Conservation (phyloP, 805 yeast genomes). For the Saccharomycopsis selenospora region DNA sequence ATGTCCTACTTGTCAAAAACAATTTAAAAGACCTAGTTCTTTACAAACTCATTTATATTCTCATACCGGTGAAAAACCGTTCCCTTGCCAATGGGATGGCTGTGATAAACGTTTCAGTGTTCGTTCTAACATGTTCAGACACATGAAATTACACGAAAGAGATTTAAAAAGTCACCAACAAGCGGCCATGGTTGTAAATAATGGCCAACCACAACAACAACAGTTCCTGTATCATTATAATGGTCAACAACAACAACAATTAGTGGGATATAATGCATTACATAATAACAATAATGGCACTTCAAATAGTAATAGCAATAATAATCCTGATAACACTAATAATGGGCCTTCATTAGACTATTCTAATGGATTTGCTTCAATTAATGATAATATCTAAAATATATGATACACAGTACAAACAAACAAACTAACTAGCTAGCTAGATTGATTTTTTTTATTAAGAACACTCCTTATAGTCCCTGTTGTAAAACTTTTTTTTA, state of each 20-base stretch:
- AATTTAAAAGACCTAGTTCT: constrained; percentile 77
- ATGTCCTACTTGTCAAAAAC: constrained; percentile 56
- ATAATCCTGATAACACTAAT: background rate
- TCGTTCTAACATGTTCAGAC: constrained; percentile 75
- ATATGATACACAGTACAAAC: no score
- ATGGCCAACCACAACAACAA: background rate
- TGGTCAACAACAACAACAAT: no score
- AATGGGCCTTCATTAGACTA: background rate
- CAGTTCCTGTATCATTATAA: no score
- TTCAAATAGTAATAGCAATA: background rate
- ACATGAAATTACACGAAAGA: constrained; percentile 54
- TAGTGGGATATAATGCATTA: no score
- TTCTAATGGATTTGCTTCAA: constrained; percentile 1
- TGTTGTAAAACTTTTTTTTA: no score
- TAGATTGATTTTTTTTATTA: no score
- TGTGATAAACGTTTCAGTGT: constrained; percentile 71
- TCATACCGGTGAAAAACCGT: constrained; percentile 79
- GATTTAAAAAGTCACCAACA: constrained; percentile 21
- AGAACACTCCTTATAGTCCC: no score
- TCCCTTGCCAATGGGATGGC: constrained; percentile 50
- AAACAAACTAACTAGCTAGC: no score
- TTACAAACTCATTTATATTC: constrained; percentile 71
- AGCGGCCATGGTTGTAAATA: background rate
- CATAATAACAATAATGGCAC: background rate
- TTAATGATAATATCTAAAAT: background rate